phyloP scores from a whole-genome alignment of 805 yeast genomes.

The Priceomyces melissophilus region DNA sequence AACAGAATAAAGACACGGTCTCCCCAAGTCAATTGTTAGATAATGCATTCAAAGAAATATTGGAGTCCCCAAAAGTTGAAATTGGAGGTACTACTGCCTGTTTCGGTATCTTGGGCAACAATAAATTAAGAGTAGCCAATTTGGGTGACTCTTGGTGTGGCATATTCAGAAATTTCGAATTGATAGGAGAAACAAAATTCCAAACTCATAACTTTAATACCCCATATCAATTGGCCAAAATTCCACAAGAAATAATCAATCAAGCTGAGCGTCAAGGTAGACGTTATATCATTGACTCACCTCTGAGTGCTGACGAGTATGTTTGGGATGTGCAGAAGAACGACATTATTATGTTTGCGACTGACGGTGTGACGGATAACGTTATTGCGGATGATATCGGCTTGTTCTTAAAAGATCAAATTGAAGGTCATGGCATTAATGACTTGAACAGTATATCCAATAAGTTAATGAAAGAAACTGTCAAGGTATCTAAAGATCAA shows the following conservation, averaged over 20 bases:
- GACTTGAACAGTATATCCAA: conserved; percentile 48
- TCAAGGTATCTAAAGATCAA: conserved; percentile 65
- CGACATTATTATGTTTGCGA: conserved; percentile 81
- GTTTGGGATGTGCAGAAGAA: conserved; percentile 61
- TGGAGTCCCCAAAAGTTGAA: conserved; percentile 55
- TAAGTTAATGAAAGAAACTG: conserved; percentile 63
- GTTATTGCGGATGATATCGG: conserved; percentile 70
- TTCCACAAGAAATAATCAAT: conserved; percentile 59
- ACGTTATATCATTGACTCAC: conserved; percentile 67
- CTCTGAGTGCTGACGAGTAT: conserved; percentile 65
- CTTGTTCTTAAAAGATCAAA: conserved; percentile 56
- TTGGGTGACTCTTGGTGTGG: conserved; percentile 96
- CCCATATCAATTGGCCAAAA: conserved; percentile 84
- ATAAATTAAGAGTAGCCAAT: conserved; percentile 66
- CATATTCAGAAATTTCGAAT: conserved; percentile 62
- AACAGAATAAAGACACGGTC: conserved; percentile 5
- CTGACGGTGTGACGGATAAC: conserved; percentile 93
- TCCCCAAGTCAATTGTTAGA: conserved; percentile 50
- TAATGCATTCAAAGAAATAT: conserved; percentile 53
- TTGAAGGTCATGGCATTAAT: conserved; percentile 25
- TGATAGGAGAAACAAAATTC: conserved; percentile 64
- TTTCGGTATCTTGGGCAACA: conserved; percentile 63
- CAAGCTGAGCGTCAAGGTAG: conserved; percentile 54
- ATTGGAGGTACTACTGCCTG: conserved; percentile 96
- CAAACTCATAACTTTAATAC: conserved; percentile 90